A percentile compares a stretch with the other conserved stretches of the same genome.
Evolutionary conservation across 495 filamentous ascomycete genomes (phyloP).

Genomic region (Massariosphaeria phaeospora): DNA sequence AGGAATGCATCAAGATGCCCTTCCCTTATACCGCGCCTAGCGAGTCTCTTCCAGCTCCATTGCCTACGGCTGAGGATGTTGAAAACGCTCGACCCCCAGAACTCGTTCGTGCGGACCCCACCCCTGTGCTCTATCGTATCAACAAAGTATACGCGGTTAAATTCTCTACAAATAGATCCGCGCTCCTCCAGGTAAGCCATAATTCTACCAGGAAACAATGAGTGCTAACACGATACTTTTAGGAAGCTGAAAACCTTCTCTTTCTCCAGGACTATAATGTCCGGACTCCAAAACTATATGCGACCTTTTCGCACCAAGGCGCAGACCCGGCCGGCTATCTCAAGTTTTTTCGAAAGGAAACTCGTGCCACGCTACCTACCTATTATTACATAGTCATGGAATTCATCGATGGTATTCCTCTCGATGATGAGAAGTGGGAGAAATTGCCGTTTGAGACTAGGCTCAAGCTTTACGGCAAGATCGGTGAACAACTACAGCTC

Average conservation of each 20-base stretch:
- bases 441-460: neutral
- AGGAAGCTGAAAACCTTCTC: conserved; percentile 2
- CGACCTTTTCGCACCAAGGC: neutral
- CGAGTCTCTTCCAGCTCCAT: neutral
- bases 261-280: neutral
- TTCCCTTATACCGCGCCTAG: conserved; percentile 1
- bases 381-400: conserved; percentile 5
- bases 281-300: conserved; percentile 1
- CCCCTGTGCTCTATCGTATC: neutral
- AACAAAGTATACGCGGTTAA: neutral
- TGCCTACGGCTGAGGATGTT: conserved; percentile 1
- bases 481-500: neutral
- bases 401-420: neutral
- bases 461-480: neutral
- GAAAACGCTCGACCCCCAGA: neutral
- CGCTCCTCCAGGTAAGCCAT: neutral
- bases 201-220: neutral
- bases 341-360: neutral
- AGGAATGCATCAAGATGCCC: neutral
- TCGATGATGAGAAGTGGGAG: neutral
- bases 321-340: neutral
- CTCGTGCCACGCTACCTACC: neutral
- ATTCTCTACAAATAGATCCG: neutral
- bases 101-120: neutral
- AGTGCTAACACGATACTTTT: neutral